Conservation (phyloP, 2,329 filamentous ascomycete species). For the Diplodia seriata region DNA sequence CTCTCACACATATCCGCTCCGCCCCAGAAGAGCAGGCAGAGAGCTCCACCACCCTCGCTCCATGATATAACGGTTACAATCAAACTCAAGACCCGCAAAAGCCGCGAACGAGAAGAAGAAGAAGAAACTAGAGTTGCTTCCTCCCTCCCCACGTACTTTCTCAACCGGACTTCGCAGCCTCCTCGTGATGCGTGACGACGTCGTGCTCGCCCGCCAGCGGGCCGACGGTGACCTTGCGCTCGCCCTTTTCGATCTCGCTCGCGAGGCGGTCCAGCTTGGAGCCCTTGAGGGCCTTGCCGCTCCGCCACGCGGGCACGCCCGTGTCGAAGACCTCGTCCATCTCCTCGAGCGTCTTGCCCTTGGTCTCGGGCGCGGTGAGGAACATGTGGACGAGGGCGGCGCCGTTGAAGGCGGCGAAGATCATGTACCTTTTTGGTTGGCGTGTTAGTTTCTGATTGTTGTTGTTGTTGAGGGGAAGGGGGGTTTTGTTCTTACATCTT, state of each 20-base stretch:
- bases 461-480: too few relatives aligned
- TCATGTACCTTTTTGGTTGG: constrained; percentile 38
- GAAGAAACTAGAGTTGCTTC: neutral
- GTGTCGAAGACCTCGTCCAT: constrained; percentile 41
- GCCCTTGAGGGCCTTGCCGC: constrained; percentile 35
- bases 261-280: constrained; percentile 47
- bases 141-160: too few relatives aligned
- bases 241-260: constrained; percentile 47
- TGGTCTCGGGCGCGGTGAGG: constrained; percentile 43
- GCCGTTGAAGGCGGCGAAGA: constrained; percentile 40
- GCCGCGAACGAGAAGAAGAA: too few relatives aligned
- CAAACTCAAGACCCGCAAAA: too few relatives aligned
- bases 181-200: neutral
- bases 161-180: neutral
- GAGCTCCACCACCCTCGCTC: too few relatives aligned
- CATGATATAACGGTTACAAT: too few relatives aligned
- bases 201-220: neutral
- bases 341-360: constrained; percentile 43
- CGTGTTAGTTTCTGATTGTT: neutral
- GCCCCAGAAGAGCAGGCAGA: too few relatives aligned
- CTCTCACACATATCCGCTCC: too few relatives aligned
- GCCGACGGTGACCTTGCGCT: constrained; percentile 33
- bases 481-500: constrained; percentile 37
- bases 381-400: constrained; percentile 39
- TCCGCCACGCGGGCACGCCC: constrained; percentile 22